Conservation (phyloP, 768 basidiomycete species). For the Hebeloma cylindrosporum region DNA sequence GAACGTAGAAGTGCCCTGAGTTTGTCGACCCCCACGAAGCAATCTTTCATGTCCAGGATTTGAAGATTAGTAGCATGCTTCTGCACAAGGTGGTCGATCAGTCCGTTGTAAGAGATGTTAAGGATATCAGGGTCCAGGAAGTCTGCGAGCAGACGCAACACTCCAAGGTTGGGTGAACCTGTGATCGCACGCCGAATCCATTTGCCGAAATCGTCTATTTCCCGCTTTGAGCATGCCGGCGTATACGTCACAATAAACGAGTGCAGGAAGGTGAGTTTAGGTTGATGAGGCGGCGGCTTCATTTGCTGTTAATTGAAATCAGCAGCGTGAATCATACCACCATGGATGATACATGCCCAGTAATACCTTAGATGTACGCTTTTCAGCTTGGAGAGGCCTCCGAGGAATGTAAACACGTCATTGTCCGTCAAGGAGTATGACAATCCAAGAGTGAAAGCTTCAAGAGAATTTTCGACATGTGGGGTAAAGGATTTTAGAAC, state of each 20-base stretch:
- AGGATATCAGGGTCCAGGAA: too few relatives aligned
- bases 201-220: conserved; percentile 34
- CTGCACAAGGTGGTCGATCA: conserved; percentile 39
- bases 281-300: conserved; percentile 26
- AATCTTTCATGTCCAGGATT: conserved; percentile 30
- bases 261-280: conserved; percentile 21
- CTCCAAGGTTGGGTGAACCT: conserved; percentile 32
- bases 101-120: conserved; percentile 31
- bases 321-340: neutral
- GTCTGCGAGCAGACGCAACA: conserved; percentile 29
- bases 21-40: conserved; percentile 30
- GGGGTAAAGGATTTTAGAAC: conserved; percentile 48
- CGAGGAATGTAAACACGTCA: conserved; percentile 50
- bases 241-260: conserved; percentile 27
- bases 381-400: conserved; percentile 39
- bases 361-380: conserved; percentile 49
- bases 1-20: conserved; percentile 28
- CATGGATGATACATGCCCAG: conserved; percentile 34
- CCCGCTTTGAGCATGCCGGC: conserved; percentile 15
- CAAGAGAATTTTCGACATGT: conserved; percentile 31
- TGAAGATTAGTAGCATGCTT: conserved; percentile 34
- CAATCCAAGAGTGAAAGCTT: conserved; percentile 47
- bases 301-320: conserved; percentile 39
- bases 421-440: conserved; percentile 59
- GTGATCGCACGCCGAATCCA: conserved; percentile 42